phyloP scores from a whole-genome alignment of 1,284 basidiomycete species.

The Omphalotus olearius region DNA sequence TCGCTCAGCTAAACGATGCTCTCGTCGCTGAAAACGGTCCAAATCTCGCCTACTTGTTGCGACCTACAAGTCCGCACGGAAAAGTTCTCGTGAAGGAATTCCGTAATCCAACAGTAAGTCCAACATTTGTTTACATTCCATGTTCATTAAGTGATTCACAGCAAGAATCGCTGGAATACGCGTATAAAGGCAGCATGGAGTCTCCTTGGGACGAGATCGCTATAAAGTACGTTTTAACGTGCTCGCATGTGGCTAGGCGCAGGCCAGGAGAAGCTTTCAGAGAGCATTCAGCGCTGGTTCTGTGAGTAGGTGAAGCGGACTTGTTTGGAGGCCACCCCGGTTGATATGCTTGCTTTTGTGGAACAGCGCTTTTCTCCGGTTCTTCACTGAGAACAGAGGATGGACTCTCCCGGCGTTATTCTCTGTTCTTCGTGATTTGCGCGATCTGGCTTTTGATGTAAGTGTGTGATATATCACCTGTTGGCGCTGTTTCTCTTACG shows the following conservation, averaged over 20 bases:
- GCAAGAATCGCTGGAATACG: slow-evolving; percentile 43
- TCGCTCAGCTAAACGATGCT: slow-evolving; percentile 57
- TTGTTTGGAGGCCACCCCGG: not conserved
- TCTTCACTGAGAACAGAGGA: slow-evolving; percentile 70
- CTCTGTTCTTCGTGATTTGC: slow-evolving; percentile 72
- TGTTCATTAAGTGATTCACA: slow-evolving; percentile 23
- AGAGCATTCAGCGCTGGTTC: slow-evolving; percentile 63
- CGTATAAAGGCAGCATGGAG: slow-evolving; percentile 59
- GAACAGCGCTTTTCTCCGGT: slow-evolving; percentile 69
- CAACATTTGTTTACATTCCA: not conserved
- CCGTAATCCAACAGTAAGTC: slow-evolving; percentile 58
- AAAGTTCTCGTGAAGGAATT: slow-evolving; percentile 72
- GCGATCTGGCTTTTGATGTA: slow-evolving; percentile 78
- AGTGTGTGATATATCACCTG: slow-evolving; percentile 15
- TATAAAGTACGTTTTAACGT: slow-evolving; percentile 72
- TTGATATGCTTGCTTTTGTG: slow-evolving; percentile 1
- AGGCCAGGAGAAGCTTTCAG: slow-evolving; percentile 70
- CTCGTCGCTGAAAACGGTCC: slow-evolving; percentile 61
- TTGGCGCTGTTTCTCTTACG: slow-evolving; percentile 1
- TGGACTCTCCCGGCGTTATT: slow-evolving; percentile 84
- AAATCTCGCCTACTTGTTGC: slow-evolving; percentile 65
- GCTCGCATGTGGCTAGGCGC: slow-evolving; percentile 62
- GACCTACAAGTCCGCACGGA: slow-evolving; percentile 68
- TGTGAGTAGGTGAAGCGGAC: slow-evolving; percentile 36
- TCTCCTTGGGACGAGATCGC: slow-evolving; percentile 81